Conservation (phyloP, 371 early-diverging fungal species). For the Lichtheimia corymbifera region DNA sequence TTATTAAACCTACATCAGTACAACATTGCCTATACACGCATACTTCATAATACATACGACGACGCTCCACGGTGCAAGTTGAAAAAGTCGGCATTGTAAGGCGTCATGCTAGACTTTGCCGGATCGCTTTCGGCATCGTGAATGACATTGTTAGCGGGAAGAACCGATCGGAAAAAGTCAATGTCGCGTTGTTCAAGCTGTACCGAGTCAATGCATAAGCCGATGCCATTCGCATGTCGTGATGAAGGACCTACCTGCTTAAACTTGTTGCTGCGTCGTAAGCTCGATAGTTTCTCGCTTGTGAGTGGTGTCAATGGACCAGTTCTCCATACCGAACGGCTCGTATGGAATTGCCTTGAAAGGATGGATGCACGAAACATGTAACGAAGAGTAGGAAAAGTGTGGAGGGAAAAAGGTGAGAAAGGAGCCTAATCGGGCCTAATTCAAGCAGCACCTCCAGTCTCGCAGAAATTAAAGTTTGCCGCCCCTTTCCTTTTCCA, state of each 20-base stretch:
- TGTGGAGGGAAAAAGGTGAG: background rate
- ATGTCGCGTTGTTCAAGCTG: conserved; percentile 50
- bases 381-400: background rate
- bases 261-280: conserved; percentile 11
- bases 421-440: too few species aligned
- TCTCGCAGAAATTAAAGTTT: too few species aligned
- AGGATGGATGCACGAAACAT: conserved; percentile 2
- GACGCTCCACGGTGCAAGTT: conserved; percentile 80
- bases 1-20: too few species aligned
- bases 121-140: conserved; percentile 13
- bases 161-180: conserved; percentile 48
- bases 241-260: conserved; percentile 8
- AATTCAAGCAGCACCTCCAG: too few species aligned
- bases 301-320: conserved; percentile 12
- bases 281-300: conserved; percentile 9
- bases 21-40: too few species aligned
- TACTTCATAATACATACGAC: conserved; percentile 44
- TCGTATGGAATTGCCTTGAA: conserved; percentile 5
- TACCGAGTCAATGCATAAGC: background rate
- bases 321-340: background rate
- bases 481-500: too few species aligned
- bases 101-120: conserved; percentile 29
- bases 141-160: conserved; percentile 31
- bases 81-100: conserved; percentile 84
- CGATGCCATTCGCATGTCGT: background rate